These are phyloP conservation scores for Amanita jacksonii DNA, from an alignment of 768 basidiomycete genomes.

Conservation along the genomic window DNA sequence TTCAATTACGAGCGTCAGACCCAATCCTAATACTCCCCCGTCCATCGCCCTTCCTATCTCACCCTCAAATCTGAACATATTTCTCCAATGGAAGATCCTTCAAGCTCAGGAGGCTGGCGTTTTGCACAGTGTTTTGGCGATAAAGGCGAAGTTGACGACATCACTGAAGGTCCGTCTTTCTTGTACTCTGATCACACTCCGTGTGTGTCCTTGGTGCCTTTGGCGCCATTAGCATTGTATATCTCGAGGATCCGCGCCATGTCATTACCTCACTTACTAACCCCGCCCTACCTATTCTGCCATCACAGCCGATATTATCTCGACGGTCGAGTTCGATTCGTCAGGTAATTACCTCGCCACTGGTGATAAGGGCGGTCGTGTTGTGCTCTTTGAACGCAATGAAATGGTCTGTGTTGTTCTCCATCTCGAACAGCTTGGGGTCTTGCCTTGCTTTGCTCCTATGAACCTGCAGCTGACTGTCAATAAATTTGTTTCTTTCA, in stretches of 20 bases:
- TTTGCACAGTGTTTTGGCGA: conserved; percentile 99
- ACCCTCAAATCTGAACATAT: neutral
- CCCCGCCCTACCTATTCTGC: conserved; percentile 12
- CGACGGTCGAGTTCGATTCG: conserved; percentile 99
- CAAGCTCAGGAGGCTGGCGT: conserved; percentile 87
- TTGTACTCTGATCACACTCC: conserved; percentile 3
- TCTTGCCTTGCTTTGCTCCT: conserved; percentile 6
- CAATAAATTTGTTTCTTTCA: conserved; percentile 1
- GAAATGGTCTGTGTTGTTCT: conserved; percentile 58
- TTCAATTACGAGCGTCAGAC: conserved; percentile 14
- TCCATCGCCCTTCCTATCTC: conserved; percentile 10
- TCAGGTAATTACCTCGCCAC: conserved; percentile 99
- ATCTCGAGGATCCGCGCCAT: neutral
- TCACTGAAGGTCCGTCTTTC: conserved; percentile 79
- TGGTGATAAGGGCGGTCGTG: conserved; percentile 98
- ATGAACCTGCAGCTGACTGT: conserved; percentile 1
- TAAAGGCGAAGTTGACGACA: conserved; percentile 99
- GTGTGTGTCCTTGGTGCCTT: neutral
- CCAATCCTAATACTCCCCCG: conserved; percentile 16
- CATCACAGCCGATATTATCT: conserved; percentile 94
- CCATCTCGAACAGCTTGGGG: conserved; percentile 2
- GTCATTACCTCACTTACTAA: conserved; percentile 8
- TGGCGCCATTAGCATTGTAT: neutral
- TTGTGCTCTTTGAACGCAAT: conserved; percentile 97
- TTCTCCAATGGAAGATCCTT: conserved; percentile 67